Conservation (phyloP, 2,329 filamentous ascomycete species). For the Penicillium expansum region DNA sequence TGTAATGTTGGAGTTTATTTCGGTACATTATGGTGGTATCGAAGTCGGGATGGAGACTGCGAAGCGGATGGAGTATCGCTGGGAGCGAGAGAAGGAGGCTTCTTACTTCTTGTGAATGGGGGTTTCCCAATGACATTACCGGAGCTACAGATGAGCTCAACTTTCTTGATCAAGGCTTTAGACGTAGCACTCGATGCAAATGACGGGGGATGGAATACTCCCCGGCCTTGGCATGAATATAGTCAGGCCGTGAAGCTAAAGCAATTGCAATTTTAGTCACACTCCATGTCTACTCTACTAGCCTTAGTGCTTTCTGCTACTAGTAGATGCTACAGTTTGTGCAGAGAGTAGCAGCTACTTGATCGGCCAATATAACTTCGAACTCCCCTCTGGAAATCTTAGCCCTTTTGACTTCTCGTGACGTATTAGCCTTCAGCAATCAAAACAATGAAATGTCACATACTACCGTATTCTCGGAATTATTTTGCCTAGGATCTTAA, state of each 20-base stretch:
- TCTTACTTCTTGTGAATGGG: conserved; percentile 4
- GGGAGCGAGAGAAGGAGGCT: conserved; percentile 7
- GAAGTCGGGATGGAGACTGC: conserved; percentile 3
- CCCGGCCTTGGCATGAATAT: not conserved
- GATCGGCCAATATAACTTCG: not conserved
- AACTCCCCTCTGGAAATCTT: not conserved
- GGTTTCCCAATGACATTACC: not conserved
- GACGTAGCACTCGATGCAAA: not conserved
- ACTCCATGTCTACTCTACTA: not conserved
- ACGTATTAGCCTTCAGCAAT: not conserved
- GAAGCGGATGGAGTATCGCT: conserved; percentile 8
- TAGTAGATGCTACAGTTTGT: not conserved
- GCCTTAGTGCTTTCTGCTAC: not conserved
- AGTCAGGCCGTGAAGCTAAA: not conserved
- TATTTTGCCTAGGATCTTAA: not conserved
- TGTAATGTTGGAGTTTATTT: conserved; percentile 9
- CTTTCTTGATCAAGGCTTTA: not conserved
- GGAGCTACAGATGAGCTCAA: not conserved
- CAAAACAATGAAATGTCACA: not conserved
- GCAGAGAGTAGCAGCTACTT: not conserved
- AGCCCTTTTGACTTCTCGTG: not conserved
- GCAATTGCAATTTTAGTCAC: not conserved
- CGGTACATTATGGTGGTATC: conserved; percentile 7
- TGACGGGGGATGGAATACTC: not conserved
- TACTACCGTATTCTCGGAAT: not conserved